Evolutionary conservation across 805 yeast species (phyloP), one percentile per base, ranked within the genome.

Genomic region (Kuraishia hungarica): DNA sequence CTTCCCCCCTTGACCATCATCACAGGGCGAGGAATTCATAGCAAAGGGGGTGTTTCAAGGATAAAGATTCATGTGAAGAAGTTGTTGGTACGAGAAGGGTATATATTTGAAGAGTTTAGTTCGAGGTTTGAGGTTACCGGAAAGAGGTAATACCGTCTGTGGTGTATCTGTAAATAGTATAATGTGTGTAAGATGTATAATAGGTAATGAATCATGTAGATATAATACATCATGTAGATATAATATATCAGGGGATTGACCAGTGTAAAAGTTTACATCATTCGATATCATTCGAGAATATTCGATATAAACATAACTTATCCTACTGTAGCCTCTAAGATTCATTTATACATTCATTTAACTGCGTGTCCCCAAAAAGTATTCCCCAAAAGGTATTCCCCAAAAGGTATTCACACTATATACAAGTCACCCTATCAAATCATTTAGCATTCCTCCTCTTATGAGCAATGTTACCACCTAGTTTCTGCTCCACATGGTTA

Each of bases 381-480:
- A n/a, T n/a, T n/a, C n/a, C n/a, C n/a, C n/a, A n/a, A n/a, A n/a
- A n/a, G n/a, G n/a, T n/a, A n/a, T n/a, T n/a, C n/a, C n/a, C n/a
- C n/a, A n/a, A n/a, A 7, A 10, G 43, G 10, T 26, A 26, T 35
- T 15, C 4, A 10, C 5, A 15, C 43, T 47, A 47, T 47, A 23
- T 47, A 23, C 50, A 47, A 15, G 50, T n/a, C 17, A 47, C 50
- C 13, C 3, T 15, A 47, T 21, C 21, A 10, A 5, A 47, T 47
- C 19, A 47, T 47, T 49, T 49, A 8, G 28, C 28, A 26, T 49
- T 23, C 28, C 35, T 49, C 35, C 35, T 20, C 35, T 49, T 67
- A 67, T 55, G 63, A 64, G 70, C 71, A 23, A 70, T 53, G 8
- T 62, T 66, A 54, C 75, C 75, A 54, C 74, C 74, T 46, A 71